Base-by-base conservation (phyloP, 257 asterid species). In the Penstemon barbatus region DNA sequence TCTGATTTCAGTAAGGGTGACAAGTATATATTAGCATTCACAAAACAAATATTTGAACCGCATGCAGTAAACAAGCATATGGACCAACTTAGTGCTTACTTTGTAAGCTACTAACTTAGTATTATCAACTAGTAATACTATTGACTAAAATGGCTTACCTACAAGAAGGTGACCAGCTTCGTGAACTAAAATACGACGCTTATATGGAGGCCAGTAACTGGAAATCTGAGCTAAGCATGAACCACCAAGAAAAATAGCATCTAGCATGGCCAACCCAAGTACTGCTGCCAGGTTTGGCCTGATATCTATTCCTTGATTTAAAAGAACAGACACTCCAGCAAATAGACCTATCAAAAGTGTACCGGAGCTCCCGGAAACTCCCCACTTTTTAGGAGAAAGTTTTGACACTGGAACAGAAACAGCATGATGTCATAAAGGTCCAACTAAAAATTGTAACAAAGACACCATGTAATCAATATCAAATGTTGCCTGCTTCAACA, bases 141-240 rank as follows among this genome's bases (percentile, higher is more conserved):
- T 25, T 71, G 6, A 61, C 66, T 36, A 58, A 70, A 45, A 61
- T 12, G 44, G 73, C 51, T 80, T 81, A 93, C 98, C 98, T 56
- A 93, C 93, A 55, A 93, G 92, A 84, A 93, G 89, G 69, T 93
- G 98, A 55, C 98, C 98, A 42, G 98, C 98, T 87, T 93, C 96
- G 48, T 93, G 97, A 59, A 93, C 98, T 68, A 89, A 74, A 72
- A 93, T 93, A 49, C 97, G 91, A 33, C 95, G 98, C 73, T 82
- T 90, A 72, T 86, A 75, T 37, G 97, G 98, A 80, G 97, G 98
- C 98, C 98, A 93, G 68, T 79, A 85, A 78, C 98, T 88, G 74
- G 97, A 85, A 76, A 93, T 85, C 66, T 82, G 95, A 74, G 98
- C 96, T 76, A 93, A 78, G 81, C 90, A 93, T 46, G 96, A 72